Evolutionary conservation across 2,329 filamentous ascomycete genomes (phyloP).

Genomic region (Claviceps paspali): DNA sequence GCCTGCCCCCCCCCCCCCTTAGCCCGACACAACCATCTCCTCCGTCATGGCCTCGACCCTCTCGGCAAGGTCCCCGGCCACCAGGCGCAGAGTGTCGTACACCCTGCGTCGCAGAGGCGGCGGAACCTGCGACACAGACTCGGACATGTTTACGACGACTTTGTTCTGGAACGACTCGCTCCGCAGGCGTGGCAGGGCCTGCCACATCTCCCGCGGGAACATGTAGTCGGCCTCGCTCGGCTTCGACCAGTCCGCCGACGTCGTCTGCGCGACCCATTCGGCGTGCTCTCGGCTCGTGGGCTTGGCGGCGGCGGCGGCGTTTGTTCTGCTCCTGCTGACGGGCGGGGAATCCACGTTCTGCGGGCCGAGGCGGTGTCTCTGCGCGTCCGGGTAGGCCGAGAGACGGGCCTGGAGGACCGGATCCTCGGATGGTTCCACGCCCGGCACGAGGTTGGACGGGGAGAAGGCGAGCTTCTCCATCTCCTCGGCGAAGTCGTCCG

Average conservation of each 20-base stretch:
- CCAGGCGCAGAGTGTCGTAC: background rate
- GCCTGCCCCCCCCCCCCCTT: no score
- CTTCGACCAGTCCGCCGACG: background rate
- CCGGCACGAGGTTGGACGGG: slow-evolving; percentile 48
- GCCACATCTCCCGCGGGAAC: background rate
- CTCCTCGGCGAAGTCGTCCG: slow-evolving; percentile 53
- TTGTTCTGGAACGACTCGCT: slow-evolving; percentile 1
- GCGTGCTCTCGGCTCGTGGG: background rate
- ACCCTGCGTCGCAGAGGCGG: background rate
- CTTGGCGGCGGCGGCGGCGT: no score
- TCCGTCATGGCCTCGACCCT: background rate
- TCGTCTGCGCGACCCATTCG: background rate
- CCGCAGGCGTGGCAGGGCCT: background rate
- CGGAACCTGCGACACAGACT: slow-evolving; percentile 1
- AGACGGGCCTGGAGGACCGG: slow-evolving; percentile 45
- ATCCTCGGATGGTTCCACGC: slow-evolving; percentile 46
- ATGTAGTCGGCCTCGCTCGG: background rate
- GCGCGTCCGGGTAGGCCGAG: slow-evolving; percentile 47
- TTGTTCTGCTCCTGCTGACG: no score
- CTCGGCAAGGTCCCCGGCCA: background rate
- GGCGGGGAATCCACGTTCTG: background rate
- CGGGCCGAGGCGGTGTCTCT: slow-evolving; percentile 39
- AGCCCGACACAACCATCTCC: background rate
- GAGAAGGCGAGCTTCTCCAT: slow-evolving; percentile 55
- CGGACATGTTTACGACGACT: background rate